Base-by-base conservation (phyloP, 2,329 filamentous ascomycete genomes). In the Tolypocladium ovalisporum region DNA sequence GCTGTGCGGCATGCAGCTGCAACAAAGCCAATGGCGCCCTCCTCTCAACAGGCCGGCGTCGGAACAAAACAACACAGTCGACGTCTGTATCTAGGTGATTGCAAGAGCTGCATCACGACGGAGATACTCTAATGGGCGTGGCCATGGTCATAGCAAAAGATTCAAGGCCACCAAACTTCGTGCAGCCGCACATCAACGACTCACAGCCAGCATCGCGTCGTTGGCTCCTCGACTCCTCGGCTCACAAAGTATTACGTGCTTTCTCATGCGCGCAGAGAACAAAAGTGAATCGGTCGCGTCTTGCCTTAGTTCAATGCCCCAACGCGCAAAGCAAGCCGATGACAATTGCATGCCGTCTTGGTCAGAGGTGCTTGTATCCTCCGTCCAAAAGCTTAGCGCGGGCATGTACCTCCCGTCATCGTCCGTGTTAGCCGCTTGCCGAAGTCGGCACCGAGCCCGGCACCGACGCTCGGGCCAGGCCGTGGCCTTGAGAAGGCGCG, bases 391-490 rank as follows among this genome's bases (percentile, higher is more conserved):
- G 42, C 44, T 8, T 29, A 27, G 44, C 24, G 27, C 8, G 8
- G 39, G 39, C 9, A 44, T 13, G 42, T 44, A 17, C 42, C 42
- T 17, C n/a, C 32, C 44, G 27, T 7, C 3, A 17, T 5, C 6
- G 2, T 13, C 27, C 40, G 40, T 35, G 19, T 44, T 32, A 52
- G 49, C 22, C 29, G n/a, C 27, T 60, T 59, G 62, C 63, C 63
- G 62, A 64, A 32, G 34, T 64, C 64, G 64, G 64, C 61, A 61
- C 64, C 64, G 64, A 64, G n/a, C 7, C 13, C 60, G 61, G 61
- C 61, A 22, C 56, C 58, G 60, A 47, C n/a, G n/a, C 34, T 35
- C 40, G 8, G 36, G 37, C 36, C 9, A 44, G 15, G 37, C 51
- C 17, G 19, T 51, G 9, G 1, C 19, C 35, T 35, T 17, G 39